Conservation (phyloP, 306 rosid species). For the Coriaria nepalensis region DNA sequence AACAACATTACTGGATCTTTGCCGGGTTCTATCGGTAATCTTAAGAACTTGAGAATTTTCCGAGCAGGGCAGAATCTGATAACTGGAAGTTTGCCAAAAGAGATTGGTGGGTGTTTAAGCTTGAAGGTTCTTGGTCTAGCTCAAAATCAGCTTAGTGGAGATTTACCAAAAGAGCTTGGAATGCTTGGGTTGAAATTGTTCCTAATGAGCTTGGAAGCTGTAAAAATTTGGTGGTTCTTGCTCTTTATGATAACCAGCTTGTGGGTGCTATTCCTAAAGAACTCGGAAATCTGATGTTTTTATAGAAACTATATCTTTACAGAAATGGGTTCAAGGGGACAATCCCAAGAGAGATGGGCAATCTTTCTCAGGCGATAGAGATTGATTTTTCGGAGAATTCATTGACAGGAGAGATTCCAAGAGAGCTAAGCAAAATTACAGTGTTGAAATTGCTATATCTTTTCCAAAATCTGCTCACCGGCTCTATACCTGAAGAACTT, state of each 20-base stretch:
- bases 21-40: slow-evolving; percentile 57
- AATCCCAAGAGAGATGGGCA: slow-evolving; percentile 67
- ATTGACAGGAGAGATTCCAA: slow-evolving; percentile 47
- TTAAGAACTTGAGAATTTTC: slow-evolving; percentile 33
- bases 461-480: slow-evolving; percentile 58
- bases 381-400: slow-evolving; percentile 68
- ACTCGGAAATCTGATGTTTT: slow-evolving; percentile 41
- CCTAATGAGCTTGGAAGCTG: slow-evolving; percentile 72
- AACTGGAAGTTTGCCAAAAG: slow-evolving; percentile 54
- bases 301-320: slow-evolving; percentile 42
- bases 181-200: slow-evolving; percentile 47
- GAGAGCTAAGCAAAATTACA: slow-evolving; percentile 45
- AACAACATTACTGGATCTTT: slow-evolving; percentile 54
- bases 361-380: slow-evolving; percentile 43
- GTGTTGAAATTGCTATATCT: slow-evolving; percentile 51
- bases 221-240: slow-evolving; percentile 37
- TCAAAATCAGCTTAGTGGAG: slow-evolving; percentile 50
- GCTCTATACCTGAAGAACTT: slow-evolving; percentile 53
- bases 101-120: slow-evolving; percentile 44
- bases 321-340: slow-evolving; percentile 63
- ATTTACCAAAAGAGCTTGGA: slow-evolving; percentile 58
- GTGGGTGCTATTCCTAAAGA: slow-evolving; percentile 52
- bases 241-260: slow-evolving; percentile 51
- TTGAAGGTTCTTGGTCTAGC: slow-evolving; percentile 64
- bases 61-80: slow-evolving; percentile 70